These are phyloP conservation scores for Ophiostoma pallidulum DNA, from an alignment of 2,329 filamentous ascomycete species.

Conservation along the genomic window DNA sequence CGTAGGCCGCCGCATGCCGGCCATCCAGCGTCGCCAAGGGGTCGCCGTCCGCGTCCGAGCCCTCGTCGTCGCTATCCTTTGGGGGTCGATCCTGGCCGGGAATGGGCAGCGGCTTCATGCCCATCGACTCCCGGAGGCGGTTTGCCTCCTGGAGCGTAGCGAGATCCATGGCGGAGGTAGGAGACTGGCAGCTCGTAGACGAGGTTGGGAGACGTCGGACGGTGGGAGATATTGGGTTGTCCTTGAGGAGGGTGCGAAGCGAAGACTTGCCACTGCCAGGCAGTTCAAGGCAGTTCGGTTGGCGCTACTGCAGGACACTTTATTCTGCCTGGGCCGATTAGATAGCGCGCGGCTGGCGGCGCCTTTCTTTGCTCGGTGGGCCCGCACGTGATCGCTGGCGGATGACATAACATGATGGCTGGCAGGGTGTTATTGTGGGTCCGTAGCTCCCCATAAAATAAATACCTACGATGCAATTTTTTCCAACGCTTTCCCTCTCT, in stretches of 20 bases:
- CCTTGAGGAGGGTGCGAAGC: too few species aligned
- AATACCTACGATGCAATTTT: constrained; percentile 11
- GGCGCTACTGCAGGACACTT: too few species aligned
- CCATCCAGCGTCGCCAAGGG: constrained; percentile 75
- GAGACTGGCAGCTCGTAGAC: too few species aligned
- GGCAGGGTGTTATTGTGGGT: constrained; percentile 4
- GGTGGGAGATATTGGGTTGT: too few species aligned
- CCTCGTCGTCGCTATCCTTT: constrained; percentile 16
- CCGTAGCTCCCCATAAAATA: background rate
- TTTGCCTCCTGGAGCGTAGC: constrained; percentile 89
- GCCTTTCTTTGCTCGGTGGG: too few species aligned
- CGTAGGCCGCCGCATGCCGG: constrained; percentile 60
- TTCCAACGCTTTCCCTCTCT: constrained; percentile 27
- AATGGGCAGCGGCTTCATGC: constrained; percentile 80
- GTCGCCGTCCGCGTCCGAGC: constrained; percentile 53
- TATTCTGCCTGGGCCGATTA: too few species aligned
- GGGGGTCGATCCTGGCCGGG: constrained; percentile 45
- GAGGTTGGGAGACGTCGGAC: background rate
- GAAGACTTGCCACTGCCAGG: too few species aligned
- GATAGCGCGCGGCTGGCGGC: too few species aligned
- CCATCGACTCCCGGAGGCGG: constrained; percentile 78
- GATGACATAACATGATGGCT: background rate
- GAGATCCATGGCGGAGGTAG: constrained; percentile 50
- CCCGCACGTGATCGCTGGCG: background rate
- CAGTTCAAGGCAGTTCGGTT: too few species aligned